Percentiles rank a stretch among this genome's conserved stretches.
Conservation (phyloP, 495 filamentous ascomycete genomes). For the Emericellopsis terricola region DNA sequence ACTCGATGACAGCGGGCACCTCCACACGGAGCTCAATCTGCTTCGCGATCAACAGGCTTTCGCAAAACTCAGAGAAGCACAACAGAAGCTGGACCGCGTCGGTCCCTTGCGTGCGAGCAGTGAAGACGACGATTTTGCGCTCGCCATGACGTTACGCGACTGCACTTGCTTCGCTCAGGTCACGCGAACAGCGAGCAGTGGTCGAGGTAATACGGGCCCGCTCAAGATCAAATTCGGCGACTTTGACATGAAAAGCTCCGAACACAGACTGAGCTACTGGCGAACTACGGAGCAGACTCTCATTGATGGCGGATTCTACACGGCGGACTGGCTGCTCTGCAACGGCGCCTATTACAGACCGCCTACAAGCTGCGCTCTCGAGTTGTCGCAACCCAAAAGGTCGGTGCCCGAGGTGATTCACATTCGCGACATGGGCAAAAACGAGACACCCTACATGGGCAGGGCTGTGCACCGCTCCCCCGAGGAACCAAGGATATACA, state of each 20-base stretch:
- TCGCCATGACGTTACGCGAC: constrained; percentile 79
- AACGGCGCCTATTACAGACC: neutral
- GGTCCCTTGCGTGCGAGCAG: constrained; percentile 20
- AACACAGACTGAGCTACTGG: constrained; percentile 62
- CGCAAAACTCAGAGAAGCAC: constrained; percentile 27
- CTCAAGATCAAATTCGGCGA: constrained; percentile 71
- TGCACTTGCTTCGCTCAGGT: constrained; percentile 48
- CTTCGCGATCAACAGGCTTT: constrained; percentile 10
- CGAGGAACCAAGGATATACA: neutral
- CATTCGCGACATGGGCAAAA: neutral
- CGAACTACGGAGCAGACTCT: constrained; percentile 39
- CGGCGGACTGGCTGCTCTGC: constrained; percentile 8
- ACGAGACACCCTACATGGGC: neutral
- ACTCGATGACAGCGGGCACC: neutral
- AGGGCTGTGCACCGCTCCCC: neutral
- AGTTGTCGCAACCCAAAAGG: neutral
- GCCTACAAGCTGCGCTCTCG: neutral
- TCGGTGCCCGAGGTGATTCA: neutral
- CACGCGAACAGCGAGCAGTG: constrained; percentile 4
- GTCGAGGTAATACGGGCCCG: constrained; percentile 6
- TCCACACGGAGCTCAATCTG: constrained; percentile 6
- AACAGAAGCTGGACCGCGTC: constrained; percentile 27
- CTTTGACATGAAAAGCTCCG: constrained; percentile 68
- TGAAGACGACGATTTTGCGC: constrained; percentile 14
- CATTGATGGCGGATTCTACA: constrained; percentile 60